Base-by-base conservation (phyloP, 306 rosid species). In the Gillenia trifoliata region DNA sequence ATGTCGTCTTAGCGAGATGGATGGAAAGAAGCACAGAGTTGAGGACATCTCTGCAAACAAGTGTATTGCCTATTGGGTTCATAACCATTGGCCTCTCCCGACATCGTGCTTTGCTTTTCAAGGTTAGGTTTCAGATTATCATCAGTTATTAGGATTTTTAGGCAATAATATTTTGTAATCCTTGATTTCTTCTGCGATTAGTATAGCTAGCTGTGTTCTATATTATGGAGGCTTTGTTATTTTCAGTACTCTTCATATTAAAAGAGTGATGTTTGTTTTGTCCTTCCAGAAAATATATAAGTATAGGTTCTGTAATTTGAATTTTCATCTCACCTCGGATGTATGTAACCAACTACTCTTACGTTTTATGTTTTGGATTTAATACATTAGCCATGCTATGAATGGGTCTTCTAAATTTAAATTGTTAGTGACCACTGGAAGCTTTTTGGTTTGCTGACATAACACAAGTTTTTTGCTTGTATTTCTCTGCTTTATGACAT, bases 31-130 rank as follows among this genome's bases (percentile, higher is more conserved):
- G 91, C 75, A 81, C 88, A 57, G 96, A 92, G 79, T 83, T 89
- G 80, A 89, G 93, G 87, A 81, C 90, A 72, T 87, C 97, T 38
- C 88, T 90, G 65, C 89, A 81, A 75, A 92, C 97, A 72, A 86
- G 91, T 78, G 87, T 94, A 71, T 82, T 91, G 78, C 99, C 97
- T 57, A 86, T 94, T 75, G 99, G 99, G 75, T 92, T 96, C 78
- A 83, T 94, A 66, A 86, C 92, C 75, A 72, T 94, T 87, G 99
- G 99, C 84, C 91, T 92, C 68, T 94, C 96, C 59, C 87, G 99
- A 81, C 99, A 94, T 43, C 97, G 98, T 22, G 98, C 98, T 60
- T 86, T 93, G 83, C 97, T 93, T 88, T 94, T 90, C 86, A 94
- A 94, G 99, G 99, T 94, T 73, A 74, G 86, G 59, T 64, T 66